A percentile compares a stretch with the other conserved stretches of the same genome.
phyloP scores from a whole-genome alignment of 805 yeast species.

The Candida sakaeoensis region DNA sequence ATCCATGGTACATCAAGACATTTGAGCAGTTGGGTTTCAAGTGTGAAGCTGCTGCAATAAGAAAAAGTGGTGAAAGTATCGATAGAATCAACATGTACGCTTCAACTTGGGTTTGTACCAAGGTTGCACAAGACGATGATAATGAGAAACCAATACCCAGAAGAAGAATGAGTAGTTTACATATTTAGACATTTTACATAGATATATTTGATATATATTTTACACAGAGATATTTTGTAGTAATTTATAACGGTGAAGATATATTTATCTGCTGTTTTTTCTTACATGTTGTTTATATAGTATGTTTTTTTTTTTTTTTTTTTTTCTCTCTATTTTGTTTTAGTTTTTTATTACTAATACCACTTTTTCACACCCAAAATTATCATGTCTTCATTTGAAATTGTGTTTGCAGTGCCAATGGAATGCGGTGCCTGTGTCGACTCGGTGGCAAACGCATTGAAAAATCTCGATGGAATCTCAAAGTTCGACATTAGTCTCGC shows the following conservation, averaged over 20 bases:
- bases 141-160: conserved; percentile 11
- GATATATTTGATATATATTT: conserved; percentile 1
- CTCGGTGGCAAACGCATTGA: conserved; percentile 53
- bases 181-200: conserved; percentile 16
- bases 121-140: conserved; percentile 21
- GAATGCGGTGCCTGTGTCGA: conserved; percentile 72
- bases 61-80: conserved; percentile 61
- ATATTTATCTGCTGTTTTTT: too few relatives aligned
- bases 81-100: conserved; percentile 88
- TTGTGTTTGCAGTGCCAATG: conserved; percentile 84
- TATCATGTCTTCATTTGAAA: conserved; percentile 33
- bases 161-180: conserved; percentile 49
- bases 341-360: not conserved
- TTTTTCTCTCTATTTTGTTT: not conserved
- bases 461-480: conserved; percentile 47
- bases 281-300: too few relatives aligned
- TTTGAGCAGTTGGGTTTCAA: conserved; percentile 66
- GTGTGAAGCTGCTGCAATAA: conserved; percentile 66
- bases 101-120: conserved; percentile 81
- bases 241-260: too few relatives aligned
- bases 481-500: conserved; percentile 54
- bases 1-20: conserved; percentile 74
- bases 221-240: not conserved
- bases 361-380: not conserved
- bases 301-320: not conserved